Evolutionary conservation across 78 protist genomes (phyloP).

Genomic region (Acrasis kona): DNA sequence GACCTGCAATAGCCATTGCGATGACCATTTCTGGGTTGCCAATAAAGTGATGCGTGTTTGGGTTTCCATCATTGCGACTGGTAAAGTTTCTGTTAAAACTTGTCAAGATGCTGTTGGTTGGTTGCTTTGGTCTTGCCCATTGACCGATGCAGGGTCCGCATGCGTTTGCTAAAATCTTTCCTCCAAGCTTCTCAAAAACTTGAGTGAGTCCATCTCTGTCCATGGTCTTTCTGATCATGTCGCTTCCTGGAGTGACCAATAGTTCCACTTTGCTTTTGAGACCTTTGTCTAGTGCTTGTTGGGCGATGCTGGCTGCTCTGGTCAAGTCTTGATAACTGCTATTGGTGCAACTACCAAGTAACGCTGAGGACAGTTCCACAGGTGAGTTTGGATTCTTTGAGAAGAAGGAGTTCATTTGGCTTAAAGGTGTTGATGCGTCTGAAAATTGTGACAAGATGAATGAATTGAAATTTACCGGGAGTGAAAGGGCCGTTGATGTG

Average conservation of each 20-base stretch:
- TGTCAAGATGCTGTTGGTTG: conserved; percentile 77
- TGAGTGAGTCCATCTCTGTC: conserved; percentile 75
- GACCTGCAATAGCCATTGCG: conserved; percentile 82
- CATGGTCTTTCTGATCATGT: conserved; percentile 84
- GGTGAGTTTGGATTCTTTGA: conserved; percentile 79
- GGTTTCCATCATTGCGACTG: conserved; percentile 81
- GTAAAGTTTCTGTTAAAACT: conserved; percentile 92
- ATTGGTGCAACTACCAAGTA: conserved; percentile 93
- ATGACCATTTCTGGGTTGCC: conserved; percentile 88
- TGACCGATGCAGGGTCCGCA: conserved; percentile 95
- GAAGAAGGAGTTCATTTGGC: conserved; percentile 48
- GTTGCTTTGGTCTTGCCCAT: conserved; percentile 80
- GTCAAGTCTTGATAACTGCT: conserved; percentile 86
- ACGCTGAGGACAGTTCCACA: conserved; percentile 61
- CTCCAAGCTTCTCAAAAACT: conserved; percentile 63
- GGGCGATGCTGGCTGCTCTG: conserved; percentile 66
- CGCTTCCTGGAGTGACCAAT: conserved; percentile 90
- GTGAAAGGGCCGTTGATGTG: conserved; percentile 93
- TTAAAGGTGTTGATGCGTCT: too few relatives aligned
- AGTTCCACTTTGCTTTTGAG: conserved; percentile 57
- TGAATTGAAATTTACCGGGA: too few relatives aligned
- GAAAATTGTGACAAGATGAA: too few relatives aligned
- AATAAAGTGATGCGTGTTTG: conserved; percentile 83
- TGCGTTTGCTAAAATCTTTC: conserved; percentile 85
- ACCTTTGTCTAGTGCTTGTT: conserved; percentile 76